A percentile compares a stretch with the other conserved stretches of the same genome.
phyloP scores from a whole-genome alignment of 1,284 basidiomycete species.

The Fomes fomentarius region DNA sequence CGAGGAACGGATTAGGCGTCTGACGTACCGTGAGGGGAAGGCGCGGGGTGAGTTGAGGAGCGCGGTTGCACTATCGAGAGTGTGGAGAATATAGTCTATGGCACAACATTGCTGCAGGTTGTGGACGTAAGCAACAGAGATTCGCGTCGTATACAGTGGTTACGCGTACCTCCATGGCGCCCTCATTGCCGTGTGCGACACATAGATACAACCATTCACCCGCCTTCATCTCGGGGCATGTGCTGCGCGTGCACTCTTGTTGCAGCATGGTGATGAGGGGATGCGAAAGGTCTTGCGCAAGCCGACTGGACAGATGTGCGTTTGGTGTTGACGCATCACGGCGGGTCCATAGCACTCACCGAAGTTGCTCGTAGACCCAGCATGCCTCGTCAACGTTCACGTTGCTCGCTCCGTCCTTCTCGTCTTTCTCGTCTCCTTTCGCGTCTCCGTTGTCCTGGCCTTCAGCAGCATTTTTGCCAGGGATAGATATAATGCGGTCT shows the following conservation, averaged over 20 bases:
- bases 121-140: not conserved
- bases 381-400: conserved; percentile 77
- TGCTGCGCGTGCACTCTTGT: conserved; percentile 79
- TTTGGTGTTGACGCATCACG: not conserved
- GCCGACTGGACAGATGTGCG: conserved; percentile 58
- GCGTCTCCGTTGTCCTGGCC: conserved; percentile 40
- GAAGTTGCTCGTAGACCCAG: conserved; percentile 95
- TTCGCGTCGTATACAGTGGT: not conserved
- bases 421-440: conserved; percentile 42
- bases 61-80: conserved; percentile 90
- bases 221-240: conserved; percentile 97
- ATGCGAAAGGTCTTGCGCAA: conserved; percentile 90
- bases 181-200: conserved; percentile 86
- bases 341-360: conserved; percentile 52
- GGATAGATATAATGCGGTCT: conserved; percentile 78
- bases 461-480: conserved; percentile 44
- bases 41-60: conserved; percentile 90
- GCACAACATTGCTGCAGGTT: conserved; percentile 86
- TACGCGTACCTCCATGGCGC: conserved; percentile 66
- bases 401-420: conserved; percentile 49
- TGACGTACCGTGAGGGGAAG: conserved; percentile 83
- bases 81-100: conserved; percentile 96
- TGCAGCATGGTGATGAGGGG: conserved; percentile 89
- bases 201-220: conserved; percentile 97
- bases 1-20: not conserved